Evolutionary conservation across 306 rosid genomes (phyloP).

Genomic region (Sicyos baderoa): DNA sequence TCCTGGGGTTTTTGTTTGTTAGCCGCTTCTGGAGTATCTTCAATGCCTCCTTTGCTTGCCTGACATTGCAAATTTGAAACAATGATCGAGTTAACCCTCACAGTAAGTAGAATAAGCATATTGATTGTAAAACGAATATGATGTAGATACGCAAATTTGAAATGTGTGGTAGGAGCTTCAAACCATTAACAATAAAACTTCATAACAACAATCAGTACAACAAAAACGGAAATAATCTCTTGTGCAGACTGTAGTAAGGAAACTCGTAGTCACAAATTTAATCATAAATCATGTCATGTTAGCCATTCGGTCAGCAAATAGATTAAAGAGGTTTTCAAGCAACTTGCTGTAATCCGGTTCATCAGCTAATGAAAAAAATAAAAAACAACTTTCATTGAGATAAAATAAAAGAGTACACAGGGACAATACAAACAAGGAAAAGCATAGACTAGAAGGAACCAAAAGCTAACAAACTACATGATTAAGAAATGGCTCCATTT

Average conservation of each 20-base stretch:
- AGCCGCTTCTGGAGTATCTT: conserved; percentile 85
- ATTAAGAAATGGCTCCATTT: not conserved
- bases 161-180: not conserved
- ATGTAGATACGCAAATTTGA: not conserved
- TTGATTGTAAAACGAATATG: not conserved
- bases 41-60: conserved; percentile 95
- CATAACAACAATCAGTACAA: not conserved
- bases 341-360: too few relatives aligned
- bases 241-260: too few relatives aligned
- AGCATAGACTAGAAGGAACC: too few relatives aligned
- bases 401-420: too few relatives aligned
- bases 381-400: too few relatives aligned
- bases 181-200: not conserved
- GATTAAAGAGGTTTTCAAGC: not conserved
- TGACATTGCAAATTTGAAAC: conserved; percentile 34
- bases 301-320: not conserved
- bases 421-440: too few relatives aligned
- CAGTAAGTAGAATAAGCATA: not conserved
- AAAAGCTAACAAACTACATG: not conserved
- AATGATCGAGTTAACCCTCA: conserved; percentile 6
- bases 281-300: too few relatives aligned
- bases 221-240: conserved; percentile 9
- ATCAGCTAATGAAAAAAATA: too few relatives aligned
- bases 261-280: too few relatives aligned
- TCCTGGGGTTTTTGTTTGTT: conserved; percentile 64